Percentiles rank a stretch among this genome's conserved stretches.
phyloP scores from a whole-genome alignment of 495 filamentous ascomycete genomes.

The Daldinia loculata region DNA sequence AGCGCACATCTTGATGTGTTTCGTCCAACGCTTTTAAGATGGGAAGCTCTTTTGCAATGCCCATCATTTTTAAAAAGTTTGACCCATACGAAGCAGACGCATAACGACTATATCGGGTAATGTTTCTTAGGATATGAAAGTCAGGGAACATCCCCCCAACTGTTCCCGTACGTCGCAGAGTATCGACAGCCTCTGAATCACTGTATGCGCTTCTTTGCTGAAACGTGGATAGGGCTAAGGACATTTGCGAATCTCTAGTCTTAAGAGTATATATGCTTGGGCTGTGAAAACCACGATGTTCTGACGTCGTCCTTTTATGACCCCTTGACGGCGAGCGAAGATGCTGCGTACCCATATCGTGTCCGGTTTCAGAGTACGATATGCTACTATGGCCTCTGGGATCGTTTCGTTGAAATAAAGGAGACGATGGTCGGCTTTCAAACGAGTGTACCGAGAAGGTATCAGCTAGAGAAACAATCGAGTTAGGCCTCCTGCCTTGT shows the following conservation, averaged over 20 bases:
- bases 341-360: constrained; percentile 46
- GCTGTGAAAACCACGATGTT: constrained; percentile 43
- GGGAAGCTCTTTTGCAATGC: constrained; percentile 63
- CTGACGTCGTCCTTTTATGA: constrained; percentile 47
- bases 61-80: constrained; percentile 74
- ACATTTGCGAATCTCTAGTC: constrained; percentile 70
- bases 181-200: constrained; percentile 62
- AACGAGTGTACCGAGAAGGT: constrained; percentile 63
- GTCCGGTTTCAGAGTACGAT: constrained; percentile 59
- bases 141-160: constrained; percentile 72
- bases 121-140: constrained; percentile 73
- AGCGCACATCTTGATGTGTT: constrained; percentile 71
- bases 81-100: constrained; percentile 80
- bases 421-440: constrained; percentile 60
- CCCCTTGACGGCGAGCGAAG: constrained; percentile 29
- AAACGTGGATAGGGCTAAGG: constrained; percentile 66
- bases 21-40: constrained; percentile 57
- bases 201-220: constrained; percentile 63
- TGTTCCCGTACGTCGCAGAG: constrained; percentile 63
- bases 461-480: constrained; percentile 67
- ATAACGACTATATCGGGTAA: constrained; percentile 78
- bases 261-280: constrained; percentile 77
- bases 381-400: constrained; percentile 59
- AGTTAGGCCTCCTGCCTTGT: constrained; percentile 64
- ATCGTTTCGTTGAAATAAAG: constrained; percentile 56